Conservation (phyloP, 345 rosid genomes). For the Euphorbia tirucalli region DNA sequence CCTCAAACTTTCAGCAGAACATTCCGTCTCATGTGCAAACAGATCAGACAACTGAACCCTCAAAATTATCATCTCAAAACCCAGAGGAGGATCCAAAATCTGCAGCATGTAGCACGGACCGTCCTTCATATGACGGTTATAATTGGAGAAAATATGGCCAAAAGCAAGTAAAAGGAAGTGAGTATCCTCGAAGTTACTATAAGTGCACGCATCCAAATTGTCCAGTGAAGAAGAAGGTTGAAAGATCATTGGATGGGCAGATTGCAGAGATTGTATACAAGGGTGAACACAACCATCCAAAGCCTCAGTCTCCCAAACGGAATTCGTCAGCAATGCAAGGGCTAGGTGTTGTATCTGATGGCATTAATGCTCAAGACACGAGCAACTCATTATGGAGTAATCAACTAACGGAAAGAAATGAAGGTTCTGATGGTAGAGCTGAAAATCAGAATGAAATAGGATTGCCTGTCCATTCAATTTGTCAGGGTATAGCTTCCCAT, state of each 20-base stretch:
- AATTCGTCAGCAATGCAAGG: slow-evolving; percentile 48
- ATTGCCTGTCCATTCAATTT: slow-evolving; percentile 22
- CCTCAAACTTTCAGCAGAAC: slow-evolving; percentile 28
- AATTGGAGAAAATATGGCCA: slow-evolving; percentile 99
- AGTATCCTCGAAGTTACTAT: slow-evolving; percentile 90
- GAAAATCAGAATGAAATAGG: slow-evolving; percentile 41
- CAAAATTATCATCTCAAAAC: slow-evolving; percentile 29
- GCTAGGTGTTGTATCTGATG: slow-evolving; percentile 37
- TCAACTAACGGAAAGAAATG: slow-evolving; percentile 42
- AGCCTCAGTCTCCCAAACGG: slow-evolving; percentile 73
- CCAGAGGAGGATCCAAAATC: slow-evolving; percentile 46
- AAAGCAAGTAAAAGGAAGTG: slow-evolving; percentile 98
- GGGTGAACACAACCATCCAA: slow-evolving; percentile 86
- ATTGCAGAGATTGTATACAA: slow-evolving; percentile 93
- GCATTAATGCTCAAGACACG: slow-evolving; percentile 35
- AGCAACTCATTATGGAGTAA: slow-evolving; percentile 31
- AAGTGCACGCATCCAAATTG: slow-evolving; percentile 90
- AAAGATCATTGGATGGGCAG: slow-evolving; percentile 79
- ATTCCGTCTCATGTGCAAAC: slow-evolving; percentile 29
- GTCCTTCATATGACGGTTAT: slow-evolving; percentile 86
- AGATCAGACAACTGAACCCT: slow-evolving; percentile 31
- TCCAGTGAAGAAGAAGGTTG: slow-evolving; percentile 93
- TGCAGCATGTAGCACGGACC: slow-evolving; percentile 31
- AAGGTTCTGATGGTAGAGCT: slow-evolving; percentile 40
- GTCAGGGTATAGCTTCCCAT: slow-evolving; percentile 29